Evolutionary conservation across 345 rosid species (phyloP).

Genomic region (rapeseed (Brassica napus)): DNA sequence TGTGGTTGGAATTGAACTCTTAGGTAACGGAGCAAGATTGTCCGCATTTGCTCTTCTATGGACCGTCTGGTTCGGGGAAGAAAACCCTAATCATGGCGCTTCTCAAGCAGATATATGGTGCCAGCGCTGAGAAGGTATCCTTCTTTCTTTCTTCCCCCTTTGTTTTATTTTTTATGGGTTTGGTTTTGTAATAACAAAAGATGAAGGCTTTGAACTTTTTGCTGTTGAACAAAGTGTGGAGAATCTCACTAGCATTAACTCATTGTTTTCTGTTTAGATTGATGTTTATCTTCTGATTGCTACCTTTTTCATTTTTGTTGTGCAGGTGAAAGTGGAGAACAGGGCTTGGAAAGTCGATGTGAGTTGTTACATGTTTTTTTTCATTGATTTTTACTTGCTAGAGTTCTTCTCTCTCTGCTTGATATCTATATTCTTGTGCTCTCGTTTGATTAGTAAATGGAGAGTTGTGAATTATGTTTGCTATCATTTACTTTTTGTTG

Average conservation of each 20-base stretch:
- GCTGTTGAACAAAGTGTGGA: slow-evolving; percentile 1
- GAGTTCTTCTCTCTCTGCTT: neutral
- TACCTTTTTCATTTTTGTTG: neutral
- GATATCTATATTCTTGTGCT: neutral
- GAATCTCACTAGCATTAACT: neutral
- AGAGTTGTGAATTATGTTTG: neutral
- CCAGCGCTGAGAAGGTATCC: slow-evolving; percentile 80
- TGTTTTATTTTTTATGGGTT: neutral
- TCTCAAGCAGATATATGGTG: slow-evolving; percentile 78
- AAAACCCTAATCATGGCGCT: slow-evolving; percentile 98
- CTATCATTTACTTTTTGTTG: slow-evolving; percentile 2
- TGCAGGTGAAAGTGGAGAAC: slow-evolving; percentile 98
- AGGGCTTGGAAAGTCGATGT: slow-evolving; percentile 88
- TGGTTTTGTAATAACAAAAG: neutral
- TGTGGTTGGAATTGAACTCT: neutral
- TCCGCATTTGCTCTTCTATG: slow-evolving; percentile 95
- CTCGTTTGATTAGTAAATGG: neutral
- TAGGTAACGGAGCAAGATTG: slow-evolving; percentile 95
- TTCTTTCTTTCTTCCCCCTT: neutral
- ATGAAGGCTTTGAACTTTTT: neutral
- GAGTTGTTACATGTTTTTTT: slow-evolving; percentile 36
- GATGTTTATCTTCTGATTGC: slow-evolving; percentile 2
- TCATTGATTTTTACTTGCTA: neutral
- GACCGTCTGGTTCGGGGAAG: slow-evolving; percentile 96
- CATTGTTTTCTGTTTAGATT: neutral